phyloP scores from a whole-genome alignment of 1,284 basidiomycete species.

The Irpex sp. region DNA sequence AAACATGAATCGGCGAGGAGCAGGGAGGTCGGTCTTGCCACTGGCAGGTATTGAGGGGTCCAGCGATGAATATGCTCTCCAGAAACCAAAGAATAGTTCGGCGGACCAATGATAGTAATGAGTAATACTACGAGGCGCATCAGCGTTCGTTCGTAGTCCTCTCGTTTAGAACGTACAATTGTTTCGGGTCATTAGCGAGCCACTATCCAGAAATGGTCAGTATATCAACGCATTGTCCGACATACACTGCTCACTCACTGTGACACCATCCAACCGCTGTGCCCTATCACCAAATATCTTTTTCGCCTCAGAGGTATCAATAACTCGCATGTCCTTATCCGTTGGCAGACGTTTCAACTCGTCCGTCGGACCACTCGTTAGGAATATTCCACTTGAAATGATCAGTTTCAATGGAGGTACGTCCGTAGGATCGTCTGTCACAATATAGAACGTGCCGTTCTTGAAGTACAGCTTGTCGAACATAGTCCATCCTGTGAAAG shows the following conservation, averaged over 20 bases:
- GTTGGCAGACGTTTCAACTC: slow-evolving; percentile 56
- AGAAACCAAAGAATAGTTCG: slow-evolving; percentile 85
- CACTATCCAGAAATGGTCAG: slow-evolving; percentile 39
- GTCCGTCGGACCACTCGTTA: slow-evolving; percentile 44
- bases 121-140: slow-evolving; percentile 47
- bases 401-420: slow-evolving; percentile 55
- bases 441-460: slow-evolving; percentile 76
- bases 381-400: slow-evolving; percentile 50
- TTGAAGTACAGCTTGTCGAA: slow-evolving; percentile 75
- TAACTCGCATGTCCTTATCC: slow-evolving; percentile 74
- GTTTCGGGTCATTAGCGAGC: slow-evolving; percentile 77
- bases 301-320: slow-evolving; percentile 66
- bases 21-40: slow-evolving; percentile 68
- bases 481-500: slow-evolving; percentile 72
- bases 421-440: slow-evolving; percentile 50
- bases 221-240: background rate
- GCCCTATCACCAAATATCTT: slow-evolving; percentile 65
- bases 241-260: slow-evolving; percentile 41
- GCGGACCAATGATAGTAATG: slow-evolving; percentile 87
- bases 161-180: slow-evolving; percentile 56
- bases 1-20: slow-evolving; percentile 73
- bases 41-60: slow-evolving; percentile 63
- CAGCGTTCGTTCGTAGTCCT: background rate
- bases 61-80: slow-evolving; percentile 82
- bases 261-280: slow-evolving; percentile 61